Evolutionary conservation across 2,329 filamentous ascomycete genomes (phyloP).

Genomic region (Microcera coccophila): DNA sequence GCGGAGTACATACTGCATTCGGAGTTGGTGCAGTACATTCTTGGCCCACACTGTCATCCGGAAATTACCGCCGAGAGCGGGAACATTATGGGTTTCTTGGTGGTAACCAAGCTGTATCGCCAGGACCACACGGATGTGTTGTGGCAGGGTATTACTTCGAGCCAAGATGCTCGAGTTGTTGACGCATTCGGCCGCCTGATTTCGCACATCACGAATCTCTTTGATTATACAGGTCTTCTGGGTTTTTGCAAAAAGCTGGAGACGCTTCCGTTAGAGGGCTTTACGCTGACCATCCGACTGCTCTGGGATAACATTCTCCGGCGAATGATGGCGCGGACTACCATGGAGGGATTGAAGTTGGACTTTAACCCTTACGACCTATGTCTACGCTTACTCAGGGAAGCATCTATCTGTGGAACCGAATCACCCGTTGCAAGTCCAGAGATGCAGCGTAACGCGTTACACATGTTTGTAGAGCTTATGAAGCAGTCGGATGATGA

Average conservation of each 20-base stretch:
- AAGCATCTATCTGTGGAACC: constrained; percentile 57
- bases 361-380: constrained; percentile 47
- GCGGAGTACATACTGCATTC: constrained; percentile 65
- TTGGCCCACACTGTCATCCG: constrained; percentile 87
- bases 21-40: constrained; percentile 77
- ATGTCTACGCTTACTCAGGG: constrained; percentile 65
- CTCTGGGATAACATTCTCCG: constrained; percentile 58
- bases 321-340: constrained; percentile 43
- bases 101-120: constrained; percentile 72
- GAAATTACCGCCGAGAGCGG: constrained; percentile 77
- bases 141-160: constrained; percentile 78
- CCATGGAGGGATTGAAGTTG: constrained; percentile 32
- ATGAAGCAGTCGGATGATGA: constrained; percentile 50
- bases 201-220: constrained; percentile 44
- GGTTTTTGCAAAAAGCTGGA: constrained; percentile 70
- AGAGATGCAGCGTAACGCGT: constrained; percentile 62
- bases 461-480: constrained; percentile 58
- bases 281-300: constrained; percentile 58
- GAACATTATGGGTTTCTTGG: constrained; percentile 83
- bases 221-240: constrained; percentile 48
- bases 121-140: constrained; percentile 70
- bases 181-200: constrained; percentile 72
- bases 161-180: constrained; percentile 79
- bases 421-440: constrained; percentile 54
- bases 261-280: constrained; percentile 58